Percentiles rank a stretch among this genome's conserved stretches.
Evolutionary conservation across 2,329 filamentous ascomycete species (phyloP).

Genomic region (Xylaria digitata): DNA sequence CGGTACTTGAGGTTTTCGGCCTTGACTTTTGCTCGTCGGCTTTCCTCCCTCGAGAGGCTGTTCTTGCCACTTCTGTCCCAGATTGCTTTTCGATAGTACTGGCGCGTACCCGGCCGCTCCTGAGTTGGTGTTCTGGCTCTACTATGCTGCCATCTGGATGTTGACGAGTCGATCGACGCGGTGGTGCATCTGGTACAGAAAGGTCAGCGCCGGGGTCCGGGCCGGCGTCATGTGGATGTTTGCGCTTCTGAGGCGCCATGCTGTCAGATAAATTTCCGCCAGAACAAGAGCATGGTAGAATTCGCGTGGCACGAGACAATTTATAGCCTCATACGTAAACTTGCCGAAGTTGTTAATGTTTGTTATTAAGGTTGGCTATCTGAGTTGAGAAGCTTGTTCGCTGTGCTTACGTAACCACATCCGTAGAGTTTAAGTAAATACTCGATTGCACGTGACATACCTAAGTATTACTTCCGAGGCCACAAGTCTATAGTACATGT

Average conservation of each 20-base stretch:
- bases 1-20: conserved; percentile 24
- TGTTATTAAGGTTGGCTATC: not conserved
- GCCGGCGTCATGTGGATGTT: conserved; percentile 44
- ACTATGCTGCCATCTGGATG: conserved; percentile 34
- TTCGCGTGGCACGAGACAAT: not conserved
- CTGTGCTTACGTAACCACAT: conserved; percentile 32
- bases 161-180: conserved; percentile 48
- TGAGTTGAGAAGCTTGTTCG: not conserved
- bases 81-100: conserved; percentile 27
- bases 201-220: conserved; percentile 17
- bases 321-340: not conserved
- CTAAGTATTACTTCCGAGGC: not conserved
- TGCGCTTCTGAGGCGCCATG: conserved; percentile 51
- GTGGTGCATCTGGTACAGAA: conserved; percentile 22
- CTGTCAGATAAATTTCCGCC: not conserved
- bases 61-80: conserved; percentile 12
- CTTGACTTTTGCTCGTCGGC: conserved; percentile 37
- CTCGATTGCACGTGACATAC: conserved; percentile 39
- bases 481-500: no score
- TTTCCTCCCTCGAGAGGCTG: conserved; percentile 19
- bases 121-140: conserved; percentile 42
- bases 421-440: no score
- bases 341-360: not conserved
- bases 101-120: conserved; percentile 47
- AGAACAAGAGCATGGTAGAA: not conserved